Evolutionary conservation across 345 rosid species (phyloP), one percentile per base, ranked within the genome.

Genomic region (Populus euphratica): DNA sequence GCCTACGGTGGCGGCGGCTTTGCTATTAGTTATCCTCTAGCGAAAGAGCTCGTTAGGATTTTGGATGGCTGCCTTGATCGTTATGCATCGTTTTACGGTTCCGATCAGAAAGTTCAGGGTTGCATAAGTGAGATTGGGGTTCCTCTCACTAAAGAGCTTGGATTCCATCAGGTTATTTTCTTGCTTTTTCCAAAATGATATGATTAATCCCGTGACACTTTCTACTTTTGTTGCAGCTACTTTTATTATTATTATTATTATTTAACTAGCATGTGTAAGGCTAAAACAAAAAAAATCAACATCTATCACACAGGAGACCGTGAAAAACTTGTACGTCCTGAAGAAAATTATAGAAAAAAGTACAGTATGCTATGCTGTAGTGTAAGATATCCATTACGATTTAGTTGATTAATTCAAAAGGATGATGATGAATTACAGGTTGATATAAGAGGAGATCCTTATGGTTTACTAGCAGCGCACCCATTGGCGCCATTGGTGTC

Each of bases 1-100:
- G 99, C 90, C 1, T 95, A 90, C 41, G 96, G 99, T 13, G 99
- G 99, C 0, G 97, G 91, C 2, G 99, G 99, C 1, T 91, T 92
- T 52, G 98, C 96, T 6, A 83, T 95, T 49, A 93, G 96, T 79
- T 93, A 88, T 44, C 88, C 97, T 12, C 79, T 95, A 7, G 97
- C 96, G 0, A 86, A 80, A 11, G 92, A 88, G 84, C 92, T 95
- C 7, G 94, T 89, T 2, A 87, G 78, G 85, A 77, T 90, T 74
- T 87, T 95, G 29, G 99, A 95, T 54, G 93, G 96, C 0, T 95
- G 99, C 84, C 87, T 95, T 68, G 86, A 93, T 68, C 88, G 94
- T 10, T 95, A 92, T 77, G 85, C 90, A 0, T 77, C 81, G 5
- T 86, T 91, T 75, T 95, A 95, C 31, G 99, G 97, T 0, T 93